phyloP scores from a whole-genome alignment of 495 filamentous ascomycete species.

The Talaromyces nanjingensis region DNA sequence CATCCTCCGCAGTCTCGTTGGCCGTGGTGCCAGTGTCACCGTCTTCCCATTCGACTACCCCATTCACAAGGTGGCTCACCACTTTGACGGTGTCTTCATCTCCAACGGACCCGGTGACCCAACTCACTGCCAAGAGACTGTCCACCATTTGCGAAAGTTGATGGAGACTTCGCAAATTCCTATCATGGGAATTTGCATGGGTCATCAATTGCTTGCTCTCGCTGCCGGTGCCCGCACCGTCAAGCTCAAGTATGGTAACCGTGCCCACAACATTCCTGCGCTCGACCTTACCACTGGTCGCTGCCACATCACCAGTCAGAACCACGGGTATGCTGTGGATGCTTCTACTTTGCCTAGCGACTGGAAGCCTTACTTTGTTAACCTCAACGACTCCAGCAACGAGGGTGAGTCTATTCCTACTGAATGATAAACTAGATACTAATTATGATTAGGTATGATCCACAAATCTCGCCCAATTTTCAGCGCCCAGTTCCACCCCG shows the following conservation, averaged over 20 bases:
- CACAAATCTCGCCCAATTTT: conserved; percentile 96
- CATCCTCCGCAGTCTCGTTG: conserved; percentile 88
- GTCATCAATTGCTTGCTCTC: conserved; percentile 81
- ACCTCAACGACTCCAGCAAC: conserved; percentile 92
- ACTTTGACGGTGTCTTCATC: conserved; percentile 96
- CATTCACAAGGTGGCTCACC: conserved; percentile 94
- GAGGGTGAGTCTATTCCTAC: conserved; percentile 48
- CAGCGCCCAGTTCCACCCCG: conserved; percentile 96
- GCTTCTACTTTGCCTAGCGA: conserved; percentile 70
- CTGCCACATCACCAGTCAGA: conserved; percentile 97
- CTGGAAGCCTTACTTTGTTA: conserved; percentile 97
- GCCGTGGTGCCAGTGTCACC: conserved; percentile 80
- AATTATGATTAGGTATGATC: conserved; percentile 58
- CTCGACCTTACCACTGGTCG: conserved; percentile 89
- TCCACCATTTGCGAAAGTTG: conserved; percentile 78
- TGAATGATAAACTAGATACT: background rate
- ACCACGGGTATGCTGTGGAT: conserved; percentile 97
- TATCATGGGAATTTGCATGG: conserved; percentile 72
- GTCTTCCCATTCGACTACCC: conserved; percentile 94
- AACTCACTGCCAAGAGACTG: conserved; percentile 88
- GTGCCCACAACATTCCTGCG: conserved; percentile 95
- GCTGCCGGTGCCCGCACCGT: conserved; percentile 78
- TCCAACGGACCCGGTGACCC: conserved; percentile 97
- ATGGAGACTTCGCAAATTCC: conserved; percentile 88
- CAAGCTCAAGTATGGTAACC: conserved; percentile 97